Evolutionary conservation across 2,329 filamentous ascomycete genomes (phyloP), one percentile per base, ranked within the genome.

Genomic region (Monilinia fructigena): DNA sequence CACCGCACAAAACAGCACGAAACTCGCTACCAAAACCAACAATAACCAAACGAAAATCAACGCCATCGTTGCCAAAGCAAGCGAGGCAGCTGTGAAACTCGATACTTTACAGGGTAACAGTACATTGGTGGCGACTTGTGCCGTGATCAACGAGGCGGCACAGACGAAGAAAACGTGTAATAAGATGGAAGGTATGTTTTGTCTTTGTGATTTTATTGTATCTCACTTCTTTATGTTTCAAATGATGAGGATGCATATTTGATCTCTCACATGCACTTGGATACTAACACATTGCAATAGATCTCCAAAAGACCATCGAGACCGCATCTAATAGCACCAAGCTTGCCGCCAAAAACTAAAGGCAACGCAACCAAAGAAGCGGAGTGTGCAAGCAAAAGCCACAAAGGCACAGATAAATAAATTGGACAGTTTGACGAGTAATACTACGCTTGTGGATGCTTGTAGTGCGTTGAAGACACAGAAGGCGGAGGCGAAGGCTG

Each of bases 31-130:
- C 59, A 69, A 74, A 54, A 75, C 76, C 60, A 68, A 78, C 23
- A 75, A 75, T 72, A 78, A 80, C 68, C 74, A 77, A 35, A 79
- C 78, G 52, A 74, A 75, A 67, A 75, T 76, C 12, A 76, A 74
- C 12, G 72, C 71, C 23, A 75, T 80, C 70, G 75, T 79, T 71
- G 74, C 76, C 63, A 78, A 79, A 71, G 77, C 77, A 1, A 71
- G 76, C 26, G 65, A 71, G 1, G 74, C 72, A 3, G 71, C 74
- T 4, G 70, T 74, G 23, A 69, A 72, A 66, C 75, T 79, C 61
- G 67, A 71, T 45, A 70, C 74, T 3, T 70, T 80, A 66, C 63
- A 74, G 59, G 66, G 72, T 65, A 80, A 80, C 71, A 62, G 75
- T 16, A 80, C 78, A 4, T 70, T 80, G 26, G 72, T 78, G 63